Conservation (phyloP, 768 basidiomycete genomes). For the Rhizopogon vesiculosus region DNA sequence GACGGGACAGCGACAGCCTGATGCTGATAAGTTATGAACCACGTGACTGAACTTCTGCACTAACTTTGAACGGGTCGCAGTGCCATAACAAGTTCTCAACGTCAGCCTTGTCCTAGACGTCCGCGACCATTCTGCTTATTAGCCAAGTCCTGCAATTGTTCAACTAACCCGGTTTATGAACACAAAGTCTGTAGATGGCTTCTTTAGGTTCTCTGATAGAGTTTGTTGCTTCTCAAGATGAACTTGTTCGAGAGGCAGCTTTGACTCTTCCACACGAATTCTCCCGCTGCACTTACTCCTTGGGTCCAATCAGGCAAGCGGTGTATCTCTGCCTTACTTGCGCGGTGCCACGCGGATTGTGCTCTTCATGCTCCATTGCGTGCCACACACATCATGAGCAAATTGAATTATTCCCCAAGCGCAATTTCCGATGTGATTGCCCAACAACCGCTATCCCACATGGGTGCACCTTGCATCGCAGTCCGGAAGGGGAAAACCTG, state of each 20-base stretch:
- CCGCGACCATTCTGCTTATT: background rate
- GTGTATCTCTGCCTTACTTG: slow-evolving; percentile 82
- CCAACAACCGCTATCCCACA: slow-evolving; percentile 62
- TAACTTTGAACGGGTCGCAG: too few species aligned
- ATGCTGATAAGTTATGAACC: too few species aligned
- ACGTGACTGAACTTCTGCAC: too few species aligned
- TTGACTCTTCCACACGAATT: slow-evolving; percentile 59
- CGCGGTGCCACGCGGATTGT: slow-evolving; percentile 61
- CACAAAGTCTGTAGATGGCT: background rate
- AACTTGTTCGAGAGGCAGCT: slow-evolving; percentile 28
- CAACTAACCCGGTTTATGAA: background rate
- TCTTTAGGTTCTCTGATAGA: slow-evolving; percentile 29
- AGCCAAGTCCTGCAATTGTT: background rate
- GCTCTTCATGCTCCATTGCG: slow-evolving; percentile 80
- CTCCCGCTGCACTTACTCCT: slow-evolving; percentile 57
- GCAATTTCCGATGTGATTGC: slow-evolving; percentile 81
- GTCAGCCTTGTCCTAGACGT: too few species aligned
- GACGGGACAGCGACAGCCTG: too few species aligned
- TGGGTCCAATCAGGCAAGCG: slow-evolving; percentile 66
- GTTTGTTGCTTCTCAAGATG: slow-evolving; percentile 22
- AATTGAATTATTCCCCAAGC: slow-evolving; percentile 82
- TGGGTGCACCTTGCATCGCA: slow-evolving; percentile 58
- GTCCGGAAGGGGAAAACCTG: slow-evolving; percentile 48
- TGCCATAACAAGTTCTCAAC: too few species aligned
- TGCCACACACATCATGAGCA: slow-evolving; percentile 88